Percentiles rank a stretch among this genome's conserved stretches.
Conservation (phyloP, 192 early-diverging fungal species). For the Diversispora epigaea region DNA sequence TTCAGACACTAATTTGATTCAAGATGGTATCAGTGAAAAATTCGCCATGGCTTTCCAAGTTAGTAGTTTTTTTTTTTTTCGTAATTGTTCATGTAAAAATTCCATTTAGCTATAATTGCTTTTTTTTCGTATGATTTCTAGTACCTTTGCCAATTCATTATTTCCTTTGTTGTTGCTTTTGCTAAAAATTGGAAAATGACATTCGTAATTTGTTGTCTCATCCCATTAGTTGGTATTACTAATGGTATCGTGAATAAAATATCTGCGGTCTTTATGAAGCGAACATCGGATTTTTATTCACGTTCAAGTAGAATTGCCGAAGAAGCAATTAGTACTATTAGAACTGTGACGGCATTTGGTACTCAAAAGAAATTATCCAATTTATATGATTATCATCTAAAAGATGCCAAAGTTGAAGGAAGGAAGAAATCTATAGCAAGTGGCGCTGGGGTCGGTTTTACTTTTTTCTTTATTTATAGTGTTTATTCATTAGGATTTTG, state of each 20-base stretch:
- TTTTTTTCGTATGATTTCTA: background rate
- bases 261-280: conserved; percentile 40
- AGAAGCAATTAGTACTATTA: conserved; percentile 81
- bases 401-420: conserved; percentile 42
- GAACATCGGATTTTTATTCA: conserved; percentile 66
- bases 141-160: conserved; percentile 57
- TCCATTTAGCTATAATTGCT: background rate
- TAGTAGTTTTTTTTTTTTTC: background rate
- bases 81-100: background rate
- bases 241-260: conserved; percentile 62
- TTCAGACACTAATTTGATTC: conserved; percentile 82
- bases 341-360: conserved; percentile 79
- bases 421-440: conserved; percentile 48
- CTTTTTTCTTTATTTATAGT: conserved; percentile 56
- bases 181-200: conserved; percentile 59
- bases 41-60: conserved; percentile 60
- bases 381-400: conserved; percentile 45
- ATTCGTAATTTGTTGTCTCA: conserved; percentile 60
- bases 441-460: conserved; percentile 40
- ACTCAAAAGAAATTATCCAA: conserved; percentile 51
- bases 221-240: conserved; percentile 68
- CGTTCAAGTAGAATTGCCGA: conserved; percentile 68
- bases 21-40: conserved; percentile 89
- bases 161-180: conserved; percentile 66
- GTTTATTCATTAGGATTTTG: conserved; percentile 60